Base-by-base conservation (phyloP, 2,329 filamentous ascomycete species). In the Decorospora gaudefroyi region DNA sequence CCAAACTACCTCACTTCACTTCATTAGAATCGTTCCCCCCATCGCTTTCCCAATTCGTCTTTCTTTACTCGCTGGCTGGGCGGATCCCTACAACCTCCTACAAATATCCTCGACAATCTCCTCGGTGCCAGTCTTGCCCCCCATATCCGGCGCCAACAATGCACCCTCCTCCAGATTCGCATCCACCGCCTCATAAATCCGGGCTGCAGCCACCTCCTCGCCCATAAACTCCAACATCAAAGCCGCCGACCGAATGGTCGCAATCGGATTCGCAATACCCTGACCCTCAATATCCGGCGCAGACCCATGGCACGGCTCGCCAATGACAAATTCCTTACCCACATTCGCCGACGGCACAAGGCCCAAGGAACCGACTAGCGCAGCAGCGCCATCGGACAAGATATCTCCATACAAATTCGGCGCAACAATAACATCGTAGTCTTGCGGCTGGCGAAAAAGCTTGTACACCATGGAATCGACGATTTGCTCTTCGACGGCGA, bases 401-500 rank as follows among this genome's bases (percentile, higher is more conserved):
- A 99, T 93, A 73, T 99, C 93, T 58, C 93, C 93, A 75, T 99
- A 97, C 50, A 99, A 81, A 76, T 97, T 97, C 38, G 92, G 93
- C 6, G 92, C 93, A 32, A 99, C 93, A 61, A 99, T 95, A 57
- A 97, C 92, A 71, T 99, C 93, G 83, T 97, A 99, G 67, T 86
- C 87, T 65, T 86, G 81, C 29, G 93, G 93, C 74, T 97, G 90
- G 51, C 92, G 89, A 84, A 97, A 97, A 44, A 99, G 87, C 79
- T 97, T 97, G 83, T 97, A 97, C 46, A 97, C 90, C 93, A 99
- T 99, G 51, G 87, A 92, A 75, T 99, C 93, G 53, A 99, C 92
- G 61, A 99, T 99, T 77, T 99, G 93, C 79, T 97, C 93, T 74
- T 97, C 93, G 41, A 96, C 79, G 28, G 75, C 74, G 40, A 95